A percentile compares a stretch with the other conserved stretches of the same genome.
These are phyloP conservation scores for Microglena sp. DNA, from an alignment of 139 green algal species.

Conservation along the genomic window DNA sequence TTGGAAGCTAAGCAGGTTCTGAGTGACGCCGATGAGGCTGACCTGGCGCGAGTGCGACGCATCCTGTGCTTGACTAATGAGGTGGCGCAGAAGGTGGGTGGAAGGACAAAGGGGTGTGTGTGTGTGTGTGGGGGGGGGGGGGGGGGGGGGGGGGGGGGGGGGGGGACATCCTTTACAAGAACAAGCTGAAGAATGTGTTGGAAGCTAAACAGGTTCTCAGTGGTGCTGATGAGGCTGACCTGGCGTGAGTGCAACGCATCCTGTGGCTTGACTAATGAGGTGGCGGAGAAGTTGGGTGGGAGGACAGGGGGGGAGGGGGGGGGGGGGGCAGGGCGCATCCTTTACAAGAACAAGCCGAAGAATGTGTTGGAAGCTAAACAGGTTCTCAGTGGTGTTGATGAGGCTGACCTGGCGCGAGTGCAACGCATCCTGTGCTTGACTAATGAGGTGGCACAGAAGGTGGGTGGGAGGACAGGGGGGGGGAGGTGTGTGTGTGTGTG, in stretches of 20 bases:
- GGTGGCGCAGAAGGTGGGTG: slow-evolving; percentile 21
- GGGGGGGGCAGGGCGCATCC: neutral
- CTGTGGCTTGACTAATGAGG: slow-evolving; percentile 72
- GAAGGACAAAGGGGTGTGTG: neutral
- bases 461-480: slow-evolving; percentile 8
- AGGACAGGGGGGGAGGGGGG: neutral
- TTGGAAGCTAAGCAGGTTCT: slow-evolving; percentile 54
- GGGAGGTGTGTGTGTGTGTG: too few relatives aligned
- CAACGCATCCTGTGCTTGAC: slow-evolving; percentile 82
- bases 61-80: slow-evolving; percentile 78
- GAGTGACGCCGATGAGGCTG: slow-evolving; percentile 58
- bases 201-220: slow-evolving; percentile 49
- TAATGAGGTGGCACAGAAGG: slow-evolving; percentile 25
- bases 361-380: slow-evolving; percentile 44
- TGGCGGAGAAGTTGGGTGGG: slow-evolving; percentile 20
- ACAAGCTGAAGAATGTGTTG: slow-evolving; percentile 18
- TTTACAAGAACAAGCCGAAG: neutral
- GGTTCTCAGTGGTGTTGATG: slow-evolving; percentile 62
- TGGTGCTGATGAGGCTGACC: slow-evolving; percentile 60
- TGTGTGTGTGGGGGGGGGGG: neutral
- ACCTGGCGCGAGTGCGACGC: slow-evolving; percentile 59
- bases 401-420: slow-evolving; percentile 55
- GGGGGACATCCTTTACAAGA: neutral
- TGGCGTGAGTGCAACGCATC: slow-evolving; percentile 64
- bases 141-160: neutral